Conservation (phyloP, 2,329 filamentous ascomycete species). For the Fusarium drepaniforme region DNA sequence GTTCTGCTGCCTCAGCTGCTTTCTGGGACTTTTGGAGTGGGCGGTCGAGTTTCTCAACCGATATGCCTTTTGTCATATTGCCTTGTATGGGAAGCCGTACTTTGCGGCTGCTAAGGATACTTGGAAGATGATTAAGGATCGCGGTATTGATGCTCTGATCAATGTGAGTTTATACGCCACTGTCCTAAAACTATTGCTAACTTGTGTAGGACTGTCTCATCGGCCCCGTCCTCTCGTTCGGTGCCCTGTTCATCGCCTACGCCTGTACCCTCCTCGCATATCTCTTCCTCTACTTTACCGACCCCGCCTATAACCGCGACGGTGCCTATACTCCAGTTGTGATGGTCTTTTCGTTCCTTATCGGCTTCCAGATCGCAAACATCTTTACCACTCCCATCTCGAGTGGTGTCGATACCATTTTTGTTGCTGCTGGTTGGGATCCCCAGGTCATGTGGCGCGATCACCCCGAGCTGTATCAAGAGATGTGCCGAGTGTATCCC, state of each 20-base stretch:
- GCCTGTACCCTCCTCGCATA: constrained; percentile 85
- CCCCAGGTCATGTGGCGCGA: constrained; percentile 81
- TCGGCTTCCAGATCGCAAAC: constrained; percentile 90
- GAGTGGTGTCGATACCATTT: constrained; percentile 92
- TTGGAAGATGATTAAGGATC: constrained; percentile 91
- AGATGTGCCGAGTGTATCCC: constrained; percentile 86
- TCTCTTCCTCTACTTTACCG: constrained; percentile 85
- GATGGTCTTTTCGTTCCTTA: constrained; percentile 87
- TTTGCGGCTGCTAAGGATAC: constrained; percentile 89
- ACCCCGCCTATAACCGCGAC: constrained; percentile 79
- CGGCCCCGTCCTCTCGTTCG: constrained; percentile 80
- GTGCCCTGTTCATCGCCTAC: constrained; percentile 86
- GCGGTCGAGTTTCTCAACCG: constrained; percentile 89
- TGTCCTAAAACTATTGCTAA: constrained; percentile 23
- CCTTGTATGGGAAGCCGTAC: constrained; percentile 91
- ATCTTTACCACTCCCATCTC: constrained; percentile 90
- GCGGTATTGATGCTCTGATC: constrained; percentile 89
- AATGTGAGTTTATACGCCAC: constrained; percentile 61
- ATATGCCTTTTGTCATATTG: constrained; percentile 93
- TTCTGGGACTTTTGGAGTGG: constrained; percentile 86
- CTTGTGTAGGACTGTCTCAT: constrained; percentile 77
- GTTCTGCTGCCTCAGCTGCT: constrained; percentile 81
- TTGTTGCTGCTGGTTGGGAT: constrained; percentile 81
- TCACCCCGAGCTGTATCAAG: constrained; percentile 84
- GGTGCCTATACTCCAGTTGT: constrained; percentile 81